A percentile compares a stretch with the other conserved stretches of the same genome.
Evolutionary conservation across 805 yeast genomes (phyloP).

Genomic region (Suhomyces faveliae): DNA sequence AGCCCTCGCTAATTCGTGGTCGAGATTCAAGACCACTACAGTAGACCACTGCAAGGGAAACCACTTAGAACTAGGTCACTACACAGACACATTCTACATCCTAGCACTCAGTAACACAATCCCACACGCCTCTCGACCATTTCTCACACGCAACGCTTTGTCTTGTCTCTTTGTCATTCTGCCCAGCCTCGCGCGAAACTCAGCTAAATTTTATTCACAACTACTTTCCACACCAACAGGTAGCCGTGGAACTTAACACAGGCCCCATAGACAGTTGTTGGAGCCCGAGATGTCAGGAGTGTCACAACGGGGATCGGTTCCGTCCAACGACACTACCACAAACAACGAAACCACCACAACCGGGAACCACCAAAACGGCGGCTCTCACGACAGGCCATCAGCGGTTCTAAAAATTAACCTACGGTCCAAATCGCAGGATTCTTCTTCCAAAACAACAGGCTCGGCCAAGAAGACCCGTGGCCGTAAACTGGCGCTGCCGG

Average conservation of each 20-base stretch:
- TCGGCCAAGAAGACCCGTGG: background rate
- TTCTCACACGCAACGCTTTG: background rate
- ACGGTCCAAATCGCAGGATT: background rate
- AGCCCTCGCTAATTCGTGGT: too few species aligned
- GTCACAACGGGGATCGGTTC: background rate
- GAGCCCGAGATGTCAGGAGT: background rate
- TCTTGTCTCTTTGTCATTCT: background rate
- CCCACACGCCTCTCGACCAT: too few species aligned
- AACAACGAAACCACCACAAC: background rate
- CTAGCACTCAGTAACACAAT: too few species aligned
- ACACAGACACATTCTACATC: too few species aligned
- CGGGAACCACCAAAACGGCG: background rate
- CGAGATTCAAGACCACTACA: too few species aligned
- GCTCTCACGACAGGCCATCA: background rate
- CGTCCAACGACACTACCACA: background rate
- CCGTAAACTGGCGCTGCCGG: background rate
- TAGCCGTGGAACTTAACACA: background rate
- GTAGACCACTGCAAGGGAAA: too few species aligned
- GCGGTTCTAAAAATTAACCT: background rate
- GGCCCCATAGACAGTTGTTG: background rate
- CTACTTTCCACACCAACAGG: background rate
- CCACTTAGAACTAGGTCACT: too few species aligned
- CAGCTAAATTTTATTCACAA: background rate
- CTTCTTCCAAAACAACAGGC: background rate
- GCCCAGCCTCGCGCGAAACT: conserved; percentile 1